Percentiles rank a stretch among this genome's conserved stretches.
Conservation (phyloP, 345 rosid genomes). For the Populus deltoides region DNA sequence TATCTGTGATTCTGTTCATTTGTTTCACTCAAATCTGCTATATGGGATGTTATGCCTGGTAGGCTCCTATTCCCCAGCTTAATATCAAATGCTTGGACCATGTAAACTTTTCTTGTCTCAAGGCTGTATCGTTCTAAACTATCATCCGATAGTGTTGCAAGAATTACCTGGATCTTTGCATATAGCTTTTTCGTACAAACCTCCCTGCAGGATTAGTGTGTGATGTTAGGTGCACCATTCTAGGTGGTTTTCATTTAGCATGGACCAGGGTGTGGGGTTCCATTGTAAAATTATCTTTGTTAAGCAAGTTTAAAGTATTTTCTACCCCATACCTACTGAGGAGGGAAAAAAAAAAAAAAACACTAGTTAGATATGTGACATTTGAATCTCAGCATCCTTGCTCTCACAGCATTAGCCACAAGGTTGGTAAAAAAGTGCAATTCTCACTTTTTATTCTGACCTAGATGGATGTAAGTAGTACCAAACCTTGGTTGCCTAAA, state of each 20-base stretch:
- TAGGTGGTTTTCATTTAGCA: background rate
- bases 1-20: slow-evolving; percentile 25
- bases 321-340: no score
- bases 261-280: background rate
- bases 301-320: no score
- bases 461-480: no score
- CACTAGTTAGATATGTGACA: background rate
- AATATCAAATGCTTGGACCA: background rate
- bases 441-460: no score
- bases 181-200: no score
- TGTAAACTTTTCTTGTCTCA: background rate
- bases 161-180: background rate
- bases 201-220: background rate
- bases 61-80: background rate
- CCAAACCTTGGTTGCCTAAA: no score
- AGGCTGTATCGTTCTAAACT: background rate
- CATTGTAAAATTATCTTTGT: no score
- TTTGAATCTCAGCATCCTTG: background rate
- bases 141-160: background rate
- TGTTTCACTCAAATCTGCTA: background rate
- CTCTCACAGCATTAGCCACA: background rate
- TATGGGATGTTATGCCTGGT: background rate
- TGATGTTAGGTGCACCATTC: background rate
- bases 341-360: background rate
- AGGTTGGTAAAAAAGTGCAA: background rate